Conservation (phyloP, 2,329 filamentous ascomycete species). For the Emmonsia crescens region DNA sequence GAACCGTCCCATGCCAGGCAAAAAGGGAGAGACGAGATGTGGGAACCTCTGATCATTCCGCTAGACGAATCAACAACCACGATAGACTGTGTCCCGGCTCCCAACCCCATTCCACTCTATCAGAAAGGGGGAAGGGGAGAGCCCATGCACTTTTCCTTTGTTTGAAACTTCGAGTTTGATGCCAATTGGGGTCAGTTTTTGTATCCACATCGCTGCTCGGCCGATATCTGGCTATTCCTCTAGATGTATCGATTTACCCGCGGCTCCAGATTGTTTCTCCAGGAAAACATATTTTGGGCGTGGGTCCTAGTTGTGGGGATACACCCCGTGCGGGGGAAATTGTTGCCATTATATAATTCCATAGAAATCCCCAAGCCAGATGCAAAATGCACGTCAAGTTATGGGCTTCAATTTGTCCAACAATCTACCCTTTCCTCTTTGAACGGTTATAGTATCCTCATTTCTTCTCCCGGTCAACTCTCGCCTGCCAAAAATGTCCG, state of each 20-base stretch:
- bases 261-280: neutral
- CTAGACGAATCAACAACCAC: neutral
- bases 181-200: neutral
- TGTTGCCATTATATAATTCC: neutral
- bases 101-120: neutral
- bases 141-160: neutral
- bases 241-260: neutral
- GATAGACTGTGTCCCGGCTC: neutral
- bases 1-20: neutral
- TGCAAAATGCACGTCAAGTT: neutral
- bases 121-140: neutral
- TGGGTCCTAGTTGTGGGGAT: neutral
- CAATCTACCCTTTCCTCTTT: too few relatives aligned
- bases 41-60: neutral
- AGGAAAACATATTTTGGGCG: neutral
- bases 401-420: neutral
- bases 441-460: neutral
- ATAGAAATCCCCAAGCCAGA: neutral
- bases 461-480: neutral
- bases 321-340: neutral
- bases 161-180: neutral
- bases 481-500: conserved; percentile 3
- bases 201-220: neutral
- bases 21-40: neutral
- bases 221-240: neutral